Evolutionary conservation across 192 early-diverging fungal species (phyloP), one percentile per base, ranked within the genome.

Genomic region (Lunasporangiospora selenospora): DNA sequence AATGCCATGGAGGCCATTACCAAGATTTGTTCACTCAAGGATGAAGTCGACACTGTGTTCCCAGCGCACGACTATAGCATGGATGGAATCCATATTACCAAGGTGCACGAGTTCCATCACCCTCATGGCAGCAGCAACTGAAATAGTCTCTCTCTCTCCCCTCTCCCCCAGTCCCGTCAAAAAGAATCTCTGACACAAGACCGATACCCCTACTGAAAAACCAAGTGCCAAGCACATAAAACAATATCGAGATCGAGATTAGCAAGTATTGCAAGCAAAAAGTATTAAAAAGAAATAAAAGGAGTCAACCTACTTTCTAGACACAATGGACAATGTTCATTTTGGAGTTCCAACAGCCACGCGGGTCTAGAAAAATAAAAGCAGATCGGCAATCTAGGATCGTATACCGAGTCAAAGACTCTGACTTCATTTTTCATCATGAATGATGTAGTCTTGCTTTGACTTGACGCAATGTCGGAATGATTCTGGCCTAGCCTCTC

Each of bases 1-100:
- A 48, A 65, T 40, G 58, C 56, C 23, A 65, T 58, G 58, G 45
- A 57, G 39, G 51, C 76, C 19, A 78, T 78, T 11, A 62, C 59
- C 32, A 70, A 66, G 46, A 60, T 78, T 10, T 36, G 52, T 29
- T 47, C 62, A 3, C 39, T 65, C 36, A 54, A 60, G 48, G 60
- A 55, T 3, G 43, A 78, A 0, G 47, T 78, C 15, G 63, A 71
- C 27, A 62, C 63, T 6, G 63, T 78, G 15, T 71, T 78, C 49
- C 76, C 76, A 1, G 67, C 67, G 4, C 76, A 78, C 38, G 76
- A 78, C 45, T 58, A 58, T 31, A 65, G 40, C 16, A 16, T 23
- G 6, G 57, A 73, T 56, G 76, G 76, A 0, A 29, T 78, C 48
- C 65, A 56, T 37, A 78, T 78, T 30, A 58, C 71, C 40, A 46